Percentiles rank a stretch among this genome's conserved stretches.
phyloP scores from a whole-genome alignment of 148 eudicot genomes.

The Chenopodium formosanum region DNA sequence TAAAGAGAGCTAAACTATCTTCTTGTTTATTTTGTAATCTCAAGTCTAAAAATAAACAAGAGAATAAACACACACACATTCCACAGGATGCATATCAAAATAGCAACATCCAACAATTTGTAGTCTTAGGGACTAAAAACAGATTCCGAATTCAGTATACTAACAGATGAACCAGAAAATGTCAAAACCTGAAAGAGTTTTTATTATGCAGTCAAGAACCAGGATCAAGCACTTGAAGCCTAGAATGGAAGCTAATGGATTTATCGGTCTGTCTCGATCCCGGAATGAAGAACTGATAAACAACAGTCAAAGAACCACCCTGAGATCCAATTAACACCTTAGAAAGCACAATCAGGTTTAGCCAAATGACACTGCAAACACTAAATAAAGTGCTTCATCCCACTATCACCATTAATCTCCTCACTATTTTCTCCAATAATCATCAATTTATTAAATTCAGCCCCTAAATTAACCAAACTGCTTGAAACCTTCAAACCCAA shows the following conservation, averaged over 20 bases:
- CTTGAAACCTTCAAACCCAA: slow-evolving; percentile 72
- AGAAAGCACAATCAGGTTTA: slow-evolving; percentile 81
- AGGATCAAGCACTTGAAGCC: slow-evolving; percentile 86
- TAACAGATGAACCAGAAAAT: not conserved
- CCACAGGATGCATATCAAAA: not conserved
- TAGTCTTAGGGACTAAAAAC: not conserved
- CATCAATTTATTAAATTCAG: slow-evolving; percentile 61
- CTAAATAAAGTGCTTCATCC: slow-evolving; percentile 78
- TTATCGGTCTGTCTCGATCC: slow-evolving; percentile 81
- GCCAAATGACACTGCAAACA: slow-evolving; percentile 80
- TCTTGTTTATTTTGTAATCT: no score
- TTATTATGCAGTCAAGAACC: slow-evolving; percentile 32
- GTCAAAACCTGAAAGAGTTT: not conserved
- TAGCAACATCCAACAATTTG: not conserved
- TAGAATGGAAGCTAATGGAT: slow-evolving; percentile 75
- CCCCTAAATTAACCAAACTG: slow-evolving; percentile 53
- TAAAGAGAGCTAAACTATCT: no score
- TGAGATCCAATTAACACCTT: slow-evolving; percentile 58
- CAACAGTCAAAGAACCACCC: slow-evolving; percentile 74
- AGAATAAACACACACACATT: no score
- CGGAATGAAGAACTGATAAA: slow-evolving; percentile 81
- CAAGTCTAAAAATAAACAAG: no score
- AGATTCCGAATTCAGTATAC: not conserved
- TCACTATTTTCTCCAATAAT: slow-evolving; percentile 63
- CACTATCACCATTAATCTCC: slow-evolving; percentile 37